These are phyloP conservation scores for Backusella sp. DNA, from an alignment of 192 early-diverging fungal genomes.

Conservation along the genomic window DNA sequence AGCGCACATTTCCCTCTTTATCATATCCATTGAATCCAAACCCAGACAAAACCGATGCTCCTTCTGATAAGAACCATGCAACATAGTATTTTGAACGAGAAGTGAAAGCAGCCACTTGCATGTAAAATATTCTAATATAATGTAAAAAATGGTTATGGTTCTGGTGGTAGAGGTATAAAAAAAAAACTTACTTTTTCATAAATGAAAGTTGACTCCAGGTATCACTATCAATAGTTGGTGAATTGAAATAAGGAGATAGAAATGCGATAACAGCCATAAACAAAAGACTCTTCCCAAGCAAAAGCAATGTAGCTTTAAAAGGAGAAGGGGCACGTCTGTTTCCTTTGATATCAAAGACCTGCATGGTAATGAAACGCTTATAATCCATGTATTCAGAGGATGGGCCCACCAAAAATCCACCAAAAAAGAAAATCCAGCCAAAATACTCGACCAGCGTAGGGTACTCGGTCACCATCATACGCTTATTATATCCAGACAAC, in stretches of 20 bases:
- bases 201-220: neutral
- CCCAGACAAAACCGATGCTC: conserved; percentile 77
- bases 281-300: neutral
- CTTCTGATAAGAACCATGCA: conserved; percentile 90
- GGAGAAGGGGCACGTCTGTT: conserved; percentile 9
- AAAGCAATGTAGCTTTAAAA: neutral
- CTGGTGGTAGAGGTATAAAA: neutral
- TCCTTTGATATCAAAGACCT: neutral
- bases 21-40: conserved; percentile 77
- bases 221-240: neutral
- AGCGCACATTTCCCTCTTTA: conserved; percentile 53
- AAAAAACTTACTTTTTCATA: neutral
- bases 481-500: conserved; percentile 65
- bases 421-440: conserved; percentile 91
- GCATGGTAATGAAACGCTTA: conserved; percentile 37
- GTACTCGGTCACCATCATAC: conserved; percentile 54
- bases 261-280: conserved; percentile 2
- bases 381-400: conserved; percentile 75
- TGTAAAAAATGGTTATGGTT: neutral
- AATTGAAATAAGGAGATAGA: neutral
- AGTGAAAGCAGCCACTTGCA: conserved; percentile 59
- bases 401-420: conserved; percentile 81
- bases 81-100: conserved; percentile 84
- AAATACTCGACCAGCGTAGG: conserved; percentile 77
- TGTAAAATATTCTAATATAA: conserved; percentile 45